Base-by-base conservation (phyloP, 306 rosid species). In the Crotalaria pallida region DNA sequence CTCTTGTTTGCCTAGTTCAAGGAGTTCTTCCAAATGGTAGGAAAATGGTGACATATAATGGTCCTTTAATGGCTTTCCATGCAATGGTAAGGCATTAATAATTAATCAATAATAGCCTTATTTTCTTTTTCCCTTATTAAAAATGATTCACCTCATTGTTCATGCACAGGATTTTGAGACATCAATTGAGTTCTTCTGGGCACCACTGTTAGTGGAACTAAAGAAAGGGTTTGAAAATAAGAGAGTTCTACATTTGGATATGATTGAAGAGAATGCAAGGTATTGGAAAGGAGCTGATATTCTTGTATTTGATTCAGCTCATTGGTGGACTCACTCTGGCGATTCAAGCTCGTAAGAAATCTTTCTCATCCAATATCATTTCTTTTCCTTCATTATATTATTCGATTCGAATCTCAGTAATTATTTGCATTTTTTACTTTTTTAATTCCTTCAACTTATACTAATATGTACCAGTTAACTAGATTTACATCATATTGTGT, bases 251-350 rank as follows among this genome's bases (percentile, higher is more conserved):
- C 95, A 88, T 72, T 82, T 94, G 83, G 99, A 94, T 82, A 72
- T 72, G 88, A 94, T 94, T 58, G 98, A 94, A 84, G 92, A 94
- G 71, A 94, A 94, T 75, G 96, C 95, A 12, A 87, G 77, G 88
- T 88, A 87, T 72, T 94, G 98, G 98, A 88, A 71, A 71, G 98
- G 97, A 65, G 98, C 66, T 63, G 96, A 94, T 62, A 22, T 94
- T 66, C 97, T 94, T 17, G 90, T 88, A 31, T 94, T 94, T 69
- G 98, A 90, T 85, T 94, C 98, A 50, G 98, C 98, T 18, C 97
- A 94, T 80, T 91, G 99, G 99, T 94, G 97, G 99, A 90, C 99
- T 85, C 99, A 94, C 79, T 88, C 95, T 26, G 95, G 85, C 67
- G 70, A 83, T 80, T 55, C 80, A 43, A 81, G 87, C 72, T 83